A percentile compares a stretch with the other conserved stretches of the same genome.
phyloP scores from a whole-genome alignment of 192 early-diverging fungal species.

The Paraglomus occultum region DNA sequence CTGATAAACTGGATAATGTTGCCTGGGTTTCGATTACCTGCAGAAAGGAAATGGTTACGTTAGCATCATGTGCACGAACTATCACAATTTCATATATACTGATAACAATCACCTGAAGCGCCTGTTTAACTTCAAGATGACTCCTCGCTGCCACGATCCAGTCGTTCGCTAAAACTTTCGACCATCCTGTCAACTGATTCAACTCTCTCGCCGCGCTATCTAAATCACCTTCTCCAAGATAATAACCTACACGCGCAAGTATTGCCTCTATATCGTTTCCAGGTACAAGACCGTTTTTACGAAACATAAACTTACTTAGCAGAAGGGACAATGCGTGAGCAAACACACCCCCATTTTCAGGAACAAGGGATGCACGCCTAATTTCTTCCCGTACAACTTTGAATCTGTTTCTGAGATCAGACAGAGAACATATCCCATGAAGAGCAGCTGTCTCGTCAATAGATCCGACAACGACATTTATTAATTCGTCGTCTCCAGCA shows the following conservation, averaged over 20 bases:
- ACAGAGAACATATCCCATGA: constrained; percentile 61
- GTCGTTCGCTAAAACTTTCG: constrained; percentile 78
- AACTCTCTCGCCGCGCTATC: constrained; percentile 86
- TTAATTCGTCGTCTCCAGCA: constrained; percentile 58
- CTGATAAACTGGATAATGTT: constrained; percentile 43
- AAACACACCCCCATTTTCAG: constrained; percentile 82
- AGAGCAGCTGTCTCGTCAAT: constrained; percentile 57
- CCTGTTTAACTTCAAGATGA: constrained; percentile 88
- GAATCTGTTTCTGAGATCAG: constrained; percentile 71
- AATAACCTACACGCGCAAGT: constrained; percentile 72
- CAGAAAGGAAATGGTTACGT: neutral
- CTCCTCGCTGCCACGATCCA: constrained; percentile 81
- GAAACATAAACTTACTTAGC: constrained; percentile 76
- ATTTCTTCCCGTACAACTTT: constrained; percentile 64
- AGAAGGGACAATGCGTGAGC: constrained; percentile 72
- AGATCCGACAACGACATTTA: constrained; percentile 60
- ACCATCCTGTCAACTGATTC: constrained; percentile 93
- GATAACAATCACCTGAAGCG: constrained; percentile 64
- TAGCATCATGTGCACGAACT: neutral
- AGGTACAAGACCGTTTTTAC: constrained; percentile 79
- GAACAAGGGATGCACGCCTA: constrained; percentile 77
- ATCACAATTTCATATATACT: neutral
- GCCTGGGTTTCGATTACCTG: constrained; percentile 48
- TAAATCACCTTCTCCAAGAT: constrained; percentile 75
- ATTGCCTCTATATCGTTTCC: constrained; percentile 87